Base-by-base conservation (phyloP, 495 filamentous ascomycete genomes). In the Acidomyces sp. region DNA sequence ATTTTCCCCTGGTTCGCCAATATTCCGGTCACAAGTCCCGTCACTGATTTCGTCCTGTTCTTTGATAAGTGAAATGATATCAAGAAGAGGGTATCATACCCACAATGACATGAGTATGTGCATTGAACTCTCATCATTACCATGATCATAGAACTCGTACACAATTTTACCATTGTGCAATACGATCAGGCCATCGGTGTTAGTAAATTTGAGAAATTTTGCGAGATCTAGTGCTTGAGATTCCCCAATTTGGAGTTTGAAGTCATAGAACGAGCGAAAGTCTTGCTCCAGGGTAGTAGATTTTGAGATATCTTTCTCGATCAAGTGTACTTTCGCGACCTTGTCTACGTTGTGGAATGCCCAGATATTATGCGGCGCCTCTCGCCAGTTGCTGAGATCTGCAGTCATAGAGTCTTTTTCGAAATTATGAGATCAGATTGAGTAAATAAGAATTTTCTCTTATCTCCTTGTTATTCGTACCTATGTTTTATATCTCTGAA, bases 381-480 rank as follows among this genome's bases (percentile, higher is more conserved):
- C 21, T 23, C 45, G 37, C 45, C 45, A 48, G 34, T 48, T 48
- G 19, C 28, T 25, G 16, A 48, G 45, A 15, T 71, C 85, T 38
- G 13, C 13, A 13, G 9, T 29, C 26, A 29, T 9, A 29, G 26
- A 29, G n/a, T n/a, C n/a, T n/a, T n/a, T n/a, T n/a, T n/a, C n/a
- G n/a, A n/a, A n/a, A n/a, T n/a, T n/a, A n/a, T n/a, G n/a, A n/a
- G n/a, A n/a, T n/a, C n/a, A n/a, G n/a, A n/a, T n/a, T n/a, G n/a
- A n/a, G n/a, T n/a, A n/a, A n/a, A n/a, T n/a, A n/a, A n/a, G n/a
- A n/a, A n/a, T n/a, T n/a, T n/a, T n/a, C n/a, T n/a, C n/a, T n/a
- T n/a, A n/a, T n/a, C n/a, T n/a, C n/a, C n/a, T n/a, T n/a, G n/a
- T n/a, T n/a, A n/a, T n/a, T n/a, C n/a, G n/a, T n/a, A n/a, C n/a